These are phyloP conservation scores for Quercus phellos DNA, from an alignment of 331 rosid species.

Conservation along the genomic window DNA sequence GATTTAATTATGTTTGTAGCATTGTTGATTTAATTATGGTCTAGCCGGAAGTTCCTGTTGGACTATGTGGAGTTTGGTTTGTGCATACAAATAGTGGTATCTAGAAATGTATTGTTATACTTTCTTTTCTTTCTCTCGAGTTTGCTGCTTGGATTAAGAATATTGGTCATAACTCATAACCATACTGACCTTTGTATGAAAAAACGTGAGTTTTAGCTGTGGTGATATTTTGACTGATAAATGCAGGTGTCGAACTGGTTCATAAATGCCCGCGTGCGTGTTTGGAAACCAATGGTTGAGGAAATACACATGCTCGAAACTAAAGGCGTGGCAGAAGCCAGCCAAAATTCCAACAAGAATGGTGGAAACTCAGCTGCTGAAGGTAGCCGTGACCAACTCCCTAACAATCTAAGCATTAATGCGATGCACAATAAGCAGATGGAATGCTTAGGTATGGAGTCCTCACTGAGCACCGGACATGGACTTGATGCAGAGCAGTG, in stretches of 20 bases:
- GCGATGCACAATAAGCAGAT: conserved; percentile 30
- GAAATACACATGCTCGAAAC: conserved; percentile 90
- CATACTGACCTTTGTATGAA: background rate
- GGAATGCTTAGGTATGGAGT: conserved; percentile 26
- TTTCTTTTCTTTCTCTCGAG: background rate
- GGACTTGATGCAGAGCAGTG: conserved; percentile 22
- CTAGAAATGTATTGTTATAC: background rate
- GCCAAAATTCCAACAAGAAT: conserved; percentile 18
- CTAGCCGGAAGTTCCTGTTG: too few species aligned
- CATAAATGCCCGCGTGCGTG: conserved; percentile 91
- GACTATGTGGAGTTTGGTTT: too few species aligned
- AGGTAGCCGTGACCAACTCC: conserved; percentile 26
- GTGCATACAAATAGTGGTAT: too few species aligned
- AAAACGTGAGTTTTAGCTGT: too few species aligned
- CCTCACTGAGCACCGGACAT: conserved; percentile 5
- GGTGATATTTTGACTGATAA: background rate
- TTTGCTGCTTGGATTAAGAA: background rate
- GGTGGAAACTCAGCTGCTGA: conserved; percentile 27
- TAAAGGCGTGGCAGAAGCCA: conserved; percentile 34
- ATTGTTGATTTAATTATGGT: too few species aligned
- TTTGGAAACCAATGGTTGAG: conserved; percentile 99
- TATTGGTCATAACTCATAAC: background rate
- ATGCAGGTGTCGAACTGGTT: conserved; percentile 95
- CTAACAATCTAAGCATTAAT: conserved; percentile 18
- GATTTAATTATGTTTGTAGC: too few species aligned